Conservation (phyloP, 2,329 filamentous ascomycete genomes). For the Cadophora sp. region DNA sequence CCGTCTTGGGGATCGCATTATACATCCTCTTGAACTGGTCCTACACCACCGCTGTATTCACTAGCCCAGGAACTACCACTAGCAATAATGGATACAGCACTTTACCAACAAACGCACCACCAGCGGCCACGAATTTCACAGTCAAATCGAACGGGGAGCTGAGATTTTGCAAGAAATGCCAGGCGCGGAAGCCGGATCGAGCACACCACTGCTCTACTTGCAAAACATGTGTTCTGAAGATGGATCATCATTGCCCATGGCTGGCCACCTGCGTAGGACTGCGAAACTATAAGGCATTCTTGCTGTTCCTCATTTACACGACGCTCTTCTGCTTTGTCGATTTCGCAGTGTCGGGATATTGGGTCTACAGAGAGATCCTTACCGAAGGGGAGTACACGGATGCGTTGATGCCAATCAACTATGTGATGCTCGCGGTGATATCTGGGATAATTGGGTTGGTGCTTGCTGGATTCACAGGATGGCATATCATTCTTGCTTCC, state of each 20-base stretch:
- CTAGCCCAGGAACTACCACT: slow-evolving; percentile 78
- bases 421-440: slow-evolving; percentile 84
- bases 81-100: slow-evolving; percentile 76
- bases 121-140: slow-evolving; percentile 76
- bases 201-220: slow-evolving; percentile 97
- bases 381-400: slow-evolving; percentile 74
- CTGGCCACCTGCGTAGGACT: slow-evolving; percentile 94
- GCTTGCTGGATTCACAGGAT: slow-evolving; percentile 84
- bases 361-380: slow-evolving; percentile 87
- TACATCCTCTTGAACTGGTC: slow-evolving; percentile 84
- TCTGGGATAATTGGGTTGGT: slow-evolving; percentile 92
- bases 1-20: slow-evolving; percentile 70
- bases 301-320: slow-evolving; percentile 91
- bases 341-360: slow-evolving; percentile 78
- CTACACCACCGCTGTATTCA: slow-evolving; percentile 94
- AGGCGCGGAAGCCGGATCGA: slow-evolving; percentile 91
- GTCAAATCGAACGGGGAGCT: slow-evolving; percentile 89
- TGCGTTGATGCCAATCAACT: slow-evolving; percentile 85
- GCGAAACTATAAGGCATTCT: slow-evolving; percentile 93
- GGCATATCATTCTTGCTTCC: slow-evolving; percentile 85
- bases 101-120: slow-evolving; percentile 74
- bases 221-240: slow-evolving; percentile 93
- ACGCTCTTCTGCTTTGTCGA: slow-evolving; percentile 83
- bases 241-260: slow-evolving; percentile 99
- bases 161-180: slow-evolving; percentile 97